A percentile compares a stretch with the other conserved stretches of the same genome.
phyloP scores from a whole-genome alignment of 495 filamentous ascomycete species.

The Penicillium manginii region DNA sequence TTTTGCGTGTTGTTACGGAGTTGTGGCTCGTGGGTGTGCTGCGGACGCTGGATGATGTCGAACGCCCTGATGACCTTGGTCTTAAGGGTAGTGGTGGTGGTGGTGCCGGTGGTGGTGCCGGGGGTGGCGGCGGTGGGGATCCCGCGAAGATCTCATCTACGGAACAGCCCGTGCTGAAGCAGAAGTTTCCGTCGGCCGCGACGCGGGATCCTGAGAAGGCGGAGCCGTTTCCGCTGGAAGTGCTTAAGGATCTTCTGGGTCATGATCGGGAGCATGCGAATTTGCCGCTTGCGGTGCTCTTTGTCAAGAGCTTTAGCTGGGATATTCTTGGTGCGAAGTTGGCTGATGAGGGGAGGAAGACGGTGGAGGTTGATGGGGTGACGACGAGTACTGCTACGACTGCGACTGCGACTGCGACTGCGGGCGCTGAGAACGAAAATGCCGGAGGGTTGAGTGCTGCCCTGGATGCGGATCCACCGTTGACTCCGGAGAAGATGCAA shows the following conservation, averaged over 20 bases:
- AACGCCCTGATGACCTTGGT: conserved; percentile 79
- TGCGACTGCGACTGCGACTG: conserved; percentile 62
- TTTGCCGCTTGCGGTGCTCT: conserved; percentile 86
- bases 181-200: conserved; percentile 27
- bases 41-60: conserved; percentile 85
- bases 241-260: conserved; percentile 92
- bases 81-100: conserved; percentile 52
- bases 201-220: conserved; percentile 48
- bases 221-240: conserved; percentile 93
- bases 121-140: conserved; percentile 43
- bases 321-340: conserved; percentile 83
- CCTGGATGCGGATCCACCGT: conserved; percentile 61
- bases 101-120: too few species aligned
- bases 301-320: conserved; percentile 96
- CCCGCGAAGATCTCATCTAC: conserved; percentile 50
- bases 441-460: conserved; percentile 47
- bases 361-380: conserved; percentile 80
- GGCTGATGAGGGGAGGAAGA: conserved; percentile 75
- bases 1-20: conserved; percentile 90
- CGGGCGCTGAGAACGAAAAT: conserved; percentile 49
- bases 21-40: conserved; percentile 93
- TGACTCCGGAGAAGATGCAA: conserved; percentile 75
- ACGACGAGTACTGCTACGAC: conserved; percentile 36
- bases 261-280: conserved; percentile 93
- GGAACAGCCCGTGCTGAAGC: conserved; percentile 58